phyloP scores from a whole-genome alignment of 805 yeast genomes.

The Yarrowia sp. region DNA sequence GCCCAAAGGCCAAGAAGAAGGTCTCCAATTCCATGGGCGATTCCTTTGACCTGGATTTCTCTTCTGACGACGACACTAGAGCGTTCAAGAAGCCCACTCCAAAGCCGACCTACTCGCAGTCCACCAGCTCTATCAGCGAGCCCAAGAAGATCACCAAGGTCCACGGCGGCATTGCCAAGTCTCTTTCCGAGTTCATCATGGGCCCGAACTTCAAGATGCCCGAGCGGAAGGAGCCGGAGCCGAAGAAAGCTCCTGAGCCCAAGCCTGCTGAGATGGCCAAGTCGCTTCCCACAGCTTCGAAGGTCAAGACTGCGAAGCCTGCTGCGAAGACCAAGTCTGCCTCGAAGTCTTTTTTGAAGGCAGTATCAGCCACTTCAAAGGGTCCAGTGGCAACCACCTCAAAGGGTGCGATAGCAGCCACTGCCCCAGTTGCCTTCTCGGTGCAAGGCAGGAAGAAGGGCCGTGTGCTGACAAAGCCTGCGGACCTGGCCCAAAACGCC shows the following conservation, averaged over 20 bases:
- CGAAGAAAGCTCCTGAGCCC: neutral
- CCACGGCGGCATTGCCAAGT: constrained; percentile 11
- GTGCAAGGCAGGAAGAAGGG: too few species aligned
- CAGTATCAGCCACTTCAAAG: too few species aligned
- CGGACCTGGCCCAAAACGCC: neutral
- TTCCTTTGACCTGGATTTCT: constrained; percentile 1
- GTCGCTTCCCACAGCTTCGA: neutral
- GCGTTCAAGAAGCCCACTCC: neutral
- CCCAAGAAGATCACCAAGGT: constrained; percentile 10
- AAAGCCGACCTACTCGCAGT: neutral
- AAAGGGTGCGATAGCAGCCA: too few species aligned
- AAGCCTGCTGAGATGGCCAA: neutral
- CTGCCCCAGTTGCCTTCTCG: too few species aligned
- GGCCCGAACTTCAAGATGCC: constrained; percentile 8
- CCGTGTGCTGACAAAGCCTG: neutral
- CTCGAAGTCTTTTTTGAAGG: too few species aligned
- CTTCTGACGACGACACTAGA: neutral
- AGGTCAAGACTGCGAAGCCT: too few species aligned
- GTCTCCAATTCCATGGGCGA: constrained; percentile 7
- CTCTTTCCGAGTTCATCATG: constrained; percentile 6
- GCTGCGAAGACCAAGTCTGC: too few species aligned
- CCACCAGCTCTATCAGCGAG: neutral
- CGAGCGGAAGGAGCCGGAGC: neutral
- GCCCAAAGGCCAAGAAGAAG: neutral
- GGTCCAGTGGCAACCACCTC: too few species aligned